A percentile compares a stretch with the other conserved stretches of the same genome.
phyloP scores from a whole-genome alignment of 495 filamentous ascomycete genomes.

The Penicillium psychrofluorescens region DNA sequence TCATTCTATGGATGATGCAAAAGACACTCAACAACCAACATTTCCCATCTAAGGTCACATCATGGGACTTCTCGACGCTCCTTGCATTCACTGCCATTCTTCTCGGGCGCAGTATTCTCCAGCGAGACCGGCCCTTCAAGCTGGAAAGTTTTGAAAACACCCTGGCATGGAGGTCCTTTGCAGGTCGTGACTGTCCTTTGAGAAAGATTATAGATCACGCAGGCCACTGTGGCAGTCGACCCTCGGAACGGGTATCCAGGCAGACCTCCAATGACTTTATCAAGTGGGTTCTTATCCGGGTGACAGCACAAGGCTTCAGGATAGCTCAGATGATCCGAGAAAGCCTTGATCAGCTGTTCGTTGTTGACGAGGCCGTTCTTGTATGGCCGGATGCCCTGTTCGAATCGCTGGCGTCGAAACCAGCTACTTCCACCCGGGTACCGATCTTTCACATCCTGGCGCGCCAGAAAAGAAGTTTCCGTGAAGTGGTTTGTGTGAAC shows the following conservation, averaged over 20 bases:
- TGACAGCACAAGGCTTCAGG: conserved; percentile 12
- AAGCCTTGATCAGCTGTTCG: conserved; percentile 11
- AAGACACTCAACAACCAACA: no score
- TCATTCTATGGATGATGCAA: no score
- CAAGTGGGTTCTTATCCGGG: no score
- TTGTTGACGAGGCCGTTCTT: conserved; percentile 1
- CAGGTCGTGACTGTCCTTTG: not conserved
- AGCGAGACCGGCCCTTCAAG: no score
- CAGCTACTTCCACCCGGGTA: conserved; percentile 1
- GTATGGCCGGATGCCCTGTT: not conserved
- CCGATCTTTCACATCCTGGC: not conserved
- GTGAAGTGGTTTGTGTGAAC: conserved; percentile 2
- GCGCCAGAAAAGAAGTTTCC: not conserved
- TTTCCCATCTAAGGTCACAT: no score
- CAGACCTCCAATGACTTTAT: no score
- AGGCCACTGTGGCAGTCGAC: conserved; percentile 15
- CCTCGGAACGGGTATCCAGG: not conserved
- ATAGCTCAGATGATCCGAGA: conserved; percentile 19
- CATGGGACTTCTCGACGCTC: no score
- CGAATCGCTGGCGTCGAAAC: not conserved
- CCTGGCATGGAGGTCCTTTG: no score
- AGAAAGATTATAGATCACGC: conserved; percentile 21
- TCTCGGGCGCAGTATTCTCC: no score
- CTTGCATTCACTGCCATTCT: no score
- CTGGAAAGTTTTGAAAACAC: no score